Conservation (phyloP, 164 flowering plant species). For the Berberis thunbergii region DNA sequence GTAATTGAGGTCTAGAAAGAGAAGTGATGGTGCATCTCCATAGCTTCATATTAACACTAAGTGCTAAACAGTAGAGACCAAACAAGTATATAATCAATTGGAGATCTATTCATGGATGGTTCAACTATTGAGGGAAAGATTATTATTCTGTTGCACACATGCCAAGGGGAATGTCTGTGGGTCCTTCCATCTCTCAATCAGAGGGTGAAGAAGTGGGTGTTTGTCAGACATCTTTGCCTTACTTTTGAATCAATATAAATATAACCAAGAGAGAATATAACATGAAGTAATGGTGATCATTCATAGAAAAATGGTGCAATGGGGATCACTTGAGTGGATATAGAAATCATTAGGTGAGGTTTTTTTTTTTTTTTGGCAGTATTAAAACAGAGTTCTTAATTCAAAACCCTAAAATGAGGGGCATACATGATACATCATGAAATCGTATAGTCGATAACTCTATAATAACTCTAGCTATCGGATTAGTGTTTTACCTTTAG, state of each 20-base stretch:
- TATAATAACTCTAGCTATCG: background rate
- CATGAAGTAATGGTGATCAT: constrained; percentile 19
- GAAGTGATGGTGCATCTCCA: background rate
- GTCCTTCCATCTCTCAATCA: constrained; percentile 21
- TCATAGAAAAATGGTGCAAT: constrained; percentile 15
- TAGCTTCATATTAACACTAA: background rate
- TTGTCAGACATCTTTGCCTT: constrained; percentile 31
- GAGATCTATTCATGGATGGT: constrained; percentile 14
- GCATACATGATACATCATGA: background rate
- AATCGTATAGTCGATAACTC: background rate
- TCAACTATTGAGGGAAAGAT: constrained; percentile 29
- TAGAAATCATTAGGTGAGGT: constrained; percentile 20
- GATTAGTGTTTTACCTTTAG: too few species aligned
- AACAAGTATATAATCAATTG: constrained; percentile 3
- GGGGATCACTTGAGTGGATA: constrained; percentile 1
- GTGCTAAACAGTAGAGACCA: constrained; percentile 4
- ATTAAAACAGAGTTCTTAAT: background rate
- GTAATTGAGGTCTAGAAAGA: too few species aligned
- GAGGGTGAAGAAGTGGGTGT: constrained; percentile 19
- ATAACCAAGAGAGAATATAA: constrained; percentile 6
- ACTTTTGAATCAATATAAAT: constrained; percentile 8
- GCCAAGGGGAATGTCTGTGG: constrained; percentile 84
- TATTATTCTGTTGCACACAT: constrained; percentile 48
- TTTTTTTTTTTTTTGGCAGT: constrained; percentile 8
- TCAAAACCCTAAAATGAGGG: background rate